Base-by-base conservation (phyloP, 805 yeast species). In the Starmera quercuum region DNA sequence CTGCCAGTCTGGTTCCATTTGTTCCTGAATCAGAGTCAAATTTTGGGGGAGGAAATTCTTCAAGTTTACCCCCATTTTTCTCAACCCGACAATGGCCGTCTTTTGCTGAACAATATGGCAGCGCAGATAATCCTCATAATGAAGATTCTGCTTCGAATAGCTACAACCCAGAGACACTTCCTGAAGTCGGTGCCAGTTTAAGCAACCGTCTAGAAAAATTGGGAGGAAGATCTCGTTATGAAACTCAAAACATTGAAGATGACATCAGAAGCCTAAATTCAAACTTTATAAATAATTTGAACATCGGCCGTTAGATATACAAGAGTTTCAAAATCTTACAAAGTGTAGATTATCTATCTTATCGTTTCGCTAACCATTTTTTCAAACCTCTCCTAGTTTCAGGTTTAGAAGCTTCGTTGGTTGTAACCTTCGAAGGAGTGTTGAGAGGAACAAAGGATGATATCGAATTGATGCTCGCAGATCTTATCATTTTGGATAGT, bases 1-100 rank as follows among this genome's bases (percentile, higher is more conserved):
- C 66, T 2, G 58, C 60, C 4, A 58, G 64, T 24, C 39, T 65
- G 26, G 53, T 63, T 6, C 59, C 71, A 0, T 66, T 56, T 38
- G 59, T 38, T 21, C 44, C 62, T 8, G 58, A 54, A 18, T 47
- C 35, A 30, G 51, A 45, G 5, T 20, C 40, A 5, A 36, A 38
- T 1, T 35, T 41, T 14, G 37, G 32, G 24, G 41, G 35, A 19
- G 27, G 31, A 10, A 29, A 30, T 9, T 21, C 30, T 13, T 13
- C 25, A 8, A 33, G 38, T 19, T 40, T 36, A 13, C 47, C 49
- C 5, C 38, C 49, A 3, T 40, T 47, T 23, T 51, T 50, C 30
- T 30, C 32, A 9, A 36, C 34, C 15, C 34, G 36, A 15, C 27
- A 41, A 26, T 51, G 55, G 55, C 56, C 56, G 13, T 28, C 52